These are phyloP conservation scores for Solanum pinnatisectum DNA, from an alignment of 257 asterid genomes.

Conservation along the genomic window DNA sequence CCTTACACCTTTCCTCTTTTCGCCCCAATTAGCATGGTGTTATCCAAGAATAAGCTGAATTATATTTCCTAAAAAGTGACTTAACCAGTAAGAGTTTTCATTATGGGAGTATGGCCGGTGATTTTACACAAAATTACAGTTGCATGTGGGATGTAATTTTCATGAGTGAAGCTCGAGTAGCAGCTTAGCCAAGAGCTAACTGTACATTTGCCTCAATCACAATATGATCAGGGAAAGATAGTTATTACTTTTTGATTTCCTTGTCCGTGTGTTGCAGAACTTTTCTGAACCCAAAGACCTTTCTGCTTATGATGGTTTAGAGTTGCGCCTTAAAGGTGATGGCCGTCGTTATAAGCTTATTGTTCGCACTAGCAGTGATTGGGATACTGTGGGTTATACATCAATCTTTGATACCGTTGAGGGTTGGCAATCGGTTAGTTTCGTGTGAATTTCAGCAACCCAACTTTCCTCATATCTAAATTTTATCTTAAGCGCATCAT, in stretches of 20 bases:
- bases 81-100: neutral
- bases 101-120: neutral
- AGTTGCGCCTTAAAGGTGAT: conserved; percentile 79
- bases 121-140: neutral
- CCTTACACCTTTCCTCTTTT: neutral
- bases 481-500: neutral
- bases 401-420: conserved; percentile 65
- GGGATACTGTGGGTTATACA: conserved; percentile 94
- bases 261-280: conserved; percentile 38
- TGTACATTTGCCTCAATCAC: neutral
- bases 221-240: neutral
- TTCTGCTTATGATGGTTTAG: conserved; percentile 92
- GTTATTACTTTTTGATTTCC: neutral
- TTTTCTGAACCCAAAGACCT: conserved; percentile 75
- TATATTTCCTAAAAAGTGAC: neutral
- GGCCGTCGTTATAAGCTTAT: conserved; percentile 82
- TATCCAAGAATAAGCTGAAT: neutral
- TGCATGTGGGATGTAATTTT: neutral
- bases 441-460: neutral
- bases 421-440: conserved; percentile 86
- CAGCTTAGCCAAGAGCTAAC: neutral
- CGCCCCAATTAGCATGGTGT: neutral
- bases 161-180: neutral
- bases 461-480: neutral
- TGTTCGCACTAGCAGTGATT: conserved; percentile 74